Base-by-base conservation (phyloP, 179 eudicot species). In the Heliamphora pulchella region DNA sequence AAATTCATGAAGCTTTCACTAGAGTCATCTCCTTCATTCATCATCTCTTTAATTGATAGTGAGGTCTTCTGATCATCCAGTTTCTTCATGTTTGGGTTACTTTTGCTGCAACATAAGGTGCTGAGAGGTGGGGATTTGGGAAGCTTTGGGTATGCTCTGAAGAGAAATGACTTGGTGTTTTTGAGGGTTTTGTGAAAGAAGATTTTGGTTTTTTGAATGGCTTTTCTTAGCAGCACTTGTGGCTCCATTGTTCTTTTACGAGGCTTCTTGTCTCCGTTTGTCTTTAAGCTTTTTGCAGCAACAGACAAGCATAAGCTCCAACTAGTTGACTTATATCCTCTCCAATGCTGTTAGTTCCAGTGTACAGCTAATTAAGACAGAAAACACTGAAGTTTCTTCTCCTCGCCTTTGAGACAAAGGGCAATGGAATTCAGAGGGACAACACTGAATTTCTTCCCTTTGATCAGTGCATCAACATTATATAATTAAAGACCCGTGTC, bases 171-270 rank as follows among this genome's bases (percentile, higher is more conserved):
- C 67, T 76, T 91, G 67, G 92, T 85, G 81, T 74, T 87, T 61
- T 86, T 86, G 51, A 87, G 77, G 77, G 89, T 87, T 85, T 87
- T 89, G 59, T 78, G 82, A 63, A 92, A 63, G 82, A 90, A 82
- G 10, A n/a, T 80, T 79, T 87, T 90, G 82, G 89, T 87, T 76
- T 87, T 89, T 48, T 84, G 84, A 74, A 89, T 77, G 82, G 89
- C 80, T 57, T 84, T 88, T 72, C 83, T 88, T 18, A 86, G 78
- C 75, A 74, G 74, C 92, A 91, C 88, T 73, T 84, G 79, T 71
- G 75, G 64, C 18, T 71, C 54, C 20, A 39, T 63, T 69, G 13
- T 63, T 82, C 69, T 76, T 76, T 46, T 50, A 15, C 10, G 50
- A 2, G 15, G 51, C 5, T 75, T 14, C 59, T 76, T 78, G 59